Conservation (phyloP, 2,329 filamentous ascomycete genomes). For the Cladophialophora yegresii region DNA sequence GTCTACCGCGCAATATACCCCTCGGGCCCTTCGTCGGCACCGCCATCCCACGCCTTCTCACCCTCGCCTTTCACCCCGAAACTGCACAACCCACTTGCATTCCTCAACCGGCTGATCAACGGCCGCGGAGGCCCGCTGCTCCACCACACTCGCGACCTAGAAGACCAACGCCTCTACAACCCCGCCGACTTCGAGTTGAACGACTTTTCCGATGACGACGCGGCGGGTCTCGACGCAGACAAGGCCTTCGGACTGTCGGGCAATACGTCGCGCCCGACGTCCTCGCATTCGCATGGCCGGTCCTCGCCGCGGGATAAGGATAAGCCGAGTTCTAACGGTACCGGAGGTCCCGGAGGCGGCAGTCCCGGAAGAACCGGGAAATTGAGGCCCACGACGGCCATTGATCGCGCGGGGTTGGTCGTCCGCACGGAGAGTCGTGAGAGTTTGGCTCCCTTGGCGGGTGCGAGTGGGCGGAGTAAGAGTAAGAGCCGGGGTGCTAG, state of each 20-base stretch:
- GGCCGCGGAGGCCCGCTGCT: conserved; percentile 39
- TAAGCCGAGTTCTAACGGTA: conserved; percentile 41
- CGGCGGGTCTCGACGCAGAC: conserved; percentile 14
- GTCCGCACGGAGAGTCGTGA: conserved; percentile 86
- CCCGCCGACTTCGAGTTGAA: conserved; percentile 74
- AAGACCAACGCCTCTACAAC: conserved; percentile 56
- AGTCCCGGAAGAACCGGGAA: conserved; percentile 41
- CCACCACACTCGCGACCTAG: conserved; percentile 72
- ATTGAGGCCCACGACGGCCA: conserved; percentile 43
- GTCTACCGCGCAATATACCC: conserved; percentile 57
- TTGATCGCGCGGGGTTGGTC: conserved; percentile 70
- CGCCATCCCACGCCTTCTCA: conserved; percentile 5
- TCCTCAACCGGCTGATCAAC: conserved; percentile 42
- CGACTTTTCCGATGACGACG: conserved; percentile 57
- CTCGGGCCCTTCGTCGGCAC: neutral
- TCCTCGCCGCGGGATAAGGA: conserved; percentile 64
- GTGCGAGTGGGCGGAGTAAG: conserved; percentile 18
- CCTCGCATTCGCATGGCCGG: conserved; percentile 66
- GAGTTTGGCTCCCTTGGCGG: conserved; percentile 53
- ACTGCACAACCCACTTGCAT: conserved; percentile 38
- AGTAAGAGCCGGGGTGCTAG: conserved; percentile 28
- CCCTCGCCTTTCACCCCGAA: conserved; percentile 11
- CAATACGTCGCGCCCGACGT: conserved; percentile 55
- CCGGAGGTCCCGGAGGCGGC: neutral
- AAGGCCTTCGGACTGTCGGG: conserved; percentile 42